Evolutionary conservation across 768 basidiomycete species (phyloP), one percentile per base, ranked within the genome.

Genomic region (Stropharia rugosoannulata): DNA sequence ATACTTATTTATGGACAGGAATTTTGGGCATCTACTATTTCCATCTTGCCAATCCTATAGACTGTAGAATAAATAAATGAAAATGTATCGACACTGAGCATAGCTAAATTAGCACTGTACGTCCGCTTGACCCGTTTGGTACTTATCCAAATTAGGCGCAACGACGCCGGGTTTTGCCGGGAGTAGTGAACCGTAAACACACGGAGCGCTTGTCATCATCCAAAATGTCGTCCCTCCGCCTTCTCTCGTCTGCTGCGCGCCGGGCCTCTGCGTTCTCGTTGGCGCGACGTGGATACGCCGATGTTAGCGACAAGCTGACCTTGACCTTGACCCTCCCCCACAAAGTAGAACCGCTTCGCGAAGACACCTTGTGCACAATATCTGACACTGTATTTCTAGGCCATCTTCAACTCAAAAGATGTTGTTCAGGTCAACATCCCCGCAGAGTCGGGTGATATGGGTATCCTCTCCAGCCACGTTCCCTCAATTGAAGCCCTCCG

Each of bases 391-490:
- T 42, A 49, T 51, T 44, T 62, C 29, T 66, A 99, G 96, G 79
- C 95, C 52, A 86, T 99, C 72, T 98, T 86, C 83, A 85, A 83
- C 57, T 94, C 95, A 19, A 73, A 85, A 64, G 95, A 95, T 72
- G 96, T 98, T 56, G 85, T 91, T 18, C 96, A 98, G 74, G 96
- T 99, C 63, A 98, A 98, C 77, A 77, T 98, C 64, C 78, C 95
- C 36, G 97, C 95, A 39, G 92, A 87, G 53, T 87, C 93, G 3
- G 97, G 97, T 67, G 95, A 98, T 75, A 98, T 98, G 95, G 97
- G 97, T 80, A 92, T 99, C 65, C 87, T 99, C 58, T 93, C 96
- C 64, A 97, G 96, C 82, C 97, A 99, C 75, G 95, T 98, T 53
- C 89, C 97, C 29, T 90, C 94, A n/a, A 90, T 98, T 56, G 97